A percentile compares a stretch with the other conserved stretches of the same genome.
phyloP scores from a whole-genome alignment of 2,329 filamentous ascomycete species.

The Microcera coccophila region DNA sequence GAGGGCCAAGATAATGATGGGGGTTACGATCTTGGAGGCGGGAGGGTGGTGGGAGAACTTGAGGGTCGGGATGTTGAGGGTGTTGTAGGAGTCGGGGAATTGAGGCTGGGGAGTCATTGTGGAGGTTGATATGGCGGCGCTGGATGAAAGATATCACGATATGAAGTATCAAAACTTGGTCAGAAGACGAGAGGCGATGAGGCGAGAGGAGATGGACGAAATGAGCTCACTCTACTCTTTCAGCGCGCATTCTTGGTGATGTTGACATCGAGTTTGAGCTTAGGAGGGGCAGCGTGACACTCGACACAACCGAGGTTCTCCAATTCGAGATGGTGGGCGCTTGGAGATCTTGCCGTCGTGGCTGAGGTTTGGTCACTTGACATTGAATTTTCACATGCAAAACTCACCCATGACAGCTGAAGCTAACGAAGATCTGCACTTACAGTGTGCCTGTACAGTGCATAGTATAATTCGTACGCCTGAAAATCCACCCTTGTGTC shows the following conservation, averaged over 20 bases:
- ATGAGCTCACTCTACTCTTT: too few relatives aligned
- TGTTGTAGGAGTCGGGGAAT: slow-evolving; percentile 38
- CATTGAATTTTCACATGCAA: too few relatives aligned
- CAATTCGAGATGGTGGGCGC: background rate
- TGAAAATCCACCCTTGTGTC: too few relatives aligned
- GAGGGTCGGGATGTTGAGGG: slow-evolving; percentile 41
- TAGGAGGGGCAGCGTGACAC: background rate
- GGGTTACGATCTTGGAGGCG: slow-evolving; percentile 52
- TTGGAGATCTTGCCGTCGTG: background rate
- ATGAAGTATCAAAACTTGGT: background rate
- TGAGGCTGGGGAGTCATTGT: slow-evolving; percentile 19
- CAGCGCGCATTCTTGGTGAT: background rate
- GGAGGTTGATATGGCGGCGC: background rate
- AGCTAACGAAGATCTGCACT: too few relatives aligned
- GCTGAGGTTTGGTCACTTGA: background rate
- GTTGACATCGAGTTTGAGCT: background rate
- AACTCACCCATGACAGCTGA: too few relatives aligned
- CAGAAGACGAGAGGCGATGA: background rate
- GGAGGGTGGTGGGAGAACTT: slow-evolving; percentile 47
- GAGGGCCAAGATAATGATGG: slow-evolving; percentile 60
- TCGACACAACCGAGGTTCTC: background rate
- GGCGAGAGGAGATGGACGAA: background rate
- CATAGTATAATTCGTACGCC: too few relatives aligned
- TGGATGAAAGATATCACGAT: background rate
- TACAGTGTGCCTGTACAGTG: too few relatives aligned